These are phyloP conservation scores for Argentina anserina DNA, from an alignment of 306 rosid species.

Conservation along the genomic window DNA sequence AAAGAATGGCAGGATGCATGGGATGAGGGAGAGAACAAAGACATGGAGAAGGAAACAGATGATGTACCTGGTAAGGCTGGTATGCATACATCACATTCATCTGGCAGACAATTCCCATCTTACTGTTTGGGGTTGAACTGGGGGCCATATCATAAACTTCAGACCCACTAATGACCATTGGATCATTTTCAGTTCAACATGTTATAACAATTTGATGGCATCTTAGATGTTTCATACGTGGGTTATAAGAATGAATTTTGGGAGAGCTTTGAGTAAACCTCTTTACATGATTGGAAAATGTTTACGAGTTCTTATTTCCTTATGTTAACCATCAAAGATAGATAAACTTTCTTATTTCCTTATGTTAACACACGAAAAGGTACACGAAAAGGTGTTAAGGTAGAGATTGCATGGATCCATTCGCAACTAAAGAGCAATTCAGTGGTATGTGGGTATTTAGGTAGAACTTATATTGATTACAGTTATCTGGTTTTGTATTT, in stretches of 20 bases:
- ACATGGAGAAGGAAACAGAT: slow-evolving; percentile 41
- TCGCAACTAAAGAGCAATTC: slow-evolving; percentile 4
- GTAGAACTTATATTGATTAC: not conserved
- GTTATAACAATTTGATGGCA: not conserved
- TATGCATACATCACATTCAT: slow-evolving; percentile 22
- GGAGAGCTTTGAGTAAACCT: not conserved
- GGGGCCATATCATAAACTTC: not conserved
- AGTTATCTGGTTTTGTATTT: slow-evolving; percentile 32
- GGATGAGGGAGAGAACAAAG: slow-evolving; percentile 52
- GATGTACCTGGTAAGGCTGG: slow-evolving; percentile 59
- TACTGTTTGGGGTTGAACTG: not conserved
- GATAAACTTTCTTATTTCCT: not conserved
- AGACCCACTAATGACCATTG: not conserved
- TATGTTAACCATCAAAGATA: not conserved
- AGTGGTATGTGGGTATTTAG: not conserved
- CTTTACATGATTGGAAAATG: not conserved
- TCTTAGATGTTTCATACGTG: not conserved
- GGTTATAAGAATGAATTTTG: not conserved
- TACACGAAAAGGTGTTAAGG: not conserved
- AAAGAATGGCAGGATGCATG: slow-evolving; percentile 91
- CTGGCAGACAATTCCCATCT: not conserved
- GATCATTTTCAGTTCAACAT: not conserved
- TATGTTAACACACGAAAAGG: not conserved
- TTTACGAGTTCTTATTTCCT: not conserved
- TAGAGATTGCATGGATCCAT: slow-evolving; percentile 5